phyloP scores from a whole-genome alignment of 495 filamentous ascomycete genomes.

The Trichoderma parareesei region DNA sequence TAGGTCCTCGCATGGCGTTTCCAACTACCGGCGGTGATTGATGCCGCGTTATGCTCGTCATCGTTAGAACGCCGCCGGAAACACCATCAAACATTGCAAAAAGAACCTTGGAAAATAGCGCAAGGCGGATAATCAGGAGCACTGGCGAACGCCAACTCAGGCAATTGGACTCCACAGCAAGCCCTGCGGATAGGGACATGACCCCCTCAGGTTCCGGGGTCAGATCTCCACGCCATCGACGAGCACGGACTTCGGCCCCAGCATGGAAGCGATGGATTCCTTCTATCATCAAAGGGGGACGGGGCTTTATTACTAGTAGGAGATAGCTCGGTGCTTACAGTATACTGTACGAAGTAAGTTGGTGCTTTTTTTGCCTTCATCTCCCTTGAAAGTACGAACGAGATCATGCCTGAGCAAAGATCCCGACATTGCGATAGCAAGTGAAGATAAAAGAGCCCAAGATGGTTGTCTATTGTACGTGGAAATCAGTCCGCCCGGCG shows the following conservation, averaged over 20 bases:
- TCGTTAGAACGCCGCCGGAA: neutral
- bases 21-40: neutral
- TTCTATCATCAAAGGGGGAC: neutral
- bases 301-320: neutral
- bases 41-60: neutral
- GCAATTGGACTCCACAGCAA: conserved; percentile 2
- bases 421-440: neutral
- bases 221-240: conserved; percentile 6
- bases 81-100: neutral
- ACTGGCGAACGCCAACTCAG: neutral
- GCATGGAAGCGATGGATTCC: conserved; percentile 2
- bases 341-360: neutral
- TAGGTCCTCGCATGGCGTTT: no score
- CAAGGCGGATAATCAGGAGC: neutral
- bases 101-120: conserved; percentile 3
- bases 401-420: neutral
- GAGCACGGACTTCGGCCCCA: neutral
- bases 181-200: conserved; percentile 5
- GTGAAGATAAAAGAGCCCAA: neutral
- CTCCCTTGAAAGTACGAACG: neutral
- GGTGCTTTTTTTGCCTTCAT: neutral
- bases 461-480: no score
- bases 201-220: neutral
- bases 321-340: neutral
- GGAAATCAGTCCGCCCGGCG: no score